Conservation (phyloP, 2,329 filamentous ascomycete genomes). For the Ramichloridium luteum region DNA sequence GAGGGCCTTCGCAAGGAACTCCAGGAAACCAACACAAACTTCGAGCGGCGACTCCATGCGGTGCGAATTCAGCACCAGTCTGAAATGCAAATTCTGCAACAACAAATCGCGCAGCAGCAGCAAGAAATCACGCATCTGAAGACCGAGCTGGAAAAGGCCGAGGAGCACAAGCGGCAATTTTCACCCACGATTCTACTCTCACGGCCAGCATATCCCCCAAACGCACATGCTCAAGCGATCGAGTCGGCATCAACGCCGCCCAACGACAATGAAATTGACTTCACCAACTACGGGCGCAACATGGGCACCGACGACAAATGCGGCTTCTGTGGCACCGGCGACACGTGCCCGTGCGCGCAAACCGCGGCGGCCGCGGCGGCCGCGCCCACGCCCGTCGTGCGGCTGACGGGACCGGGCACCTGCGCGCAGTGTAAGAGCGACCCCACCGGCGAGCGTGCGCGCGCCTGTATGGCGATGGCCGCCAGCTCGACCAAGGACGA, state of each 20-base stretch:
- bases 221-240: constrained; percentile 31
- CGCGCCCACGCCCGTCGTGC: constrained; percentile 2
- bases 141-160: neutral
- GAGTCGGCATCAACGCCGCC: constrained; percentile 11
- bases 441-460: constrained; percentile 13
- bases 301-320: constrained; percentile 15
- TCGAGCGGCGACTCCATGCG: neutral
- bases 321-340: constrained; percentile 20
- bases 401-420: constrained; percentile 14
- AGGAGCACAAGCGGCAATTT: neutral
- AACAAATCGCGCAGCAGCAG: neutral
- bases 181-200: neutral
- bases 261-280: constrained; percentile 15
- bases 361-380: constrained; percentile 6
- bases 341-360: constrained; percentile 18
- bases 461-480: constrained; percentile 17
- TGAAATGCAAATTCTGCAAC: neutral
- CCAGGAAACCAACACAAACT: constrained; percentile 5
- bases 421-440: constrained; percentile 20
- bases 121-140: neutral
- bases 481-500: constrained; percentile 3
- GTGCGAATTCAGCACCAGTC: neutral
- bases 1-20: constrained; percentile 4
- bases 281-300: constrained; percentile 11
- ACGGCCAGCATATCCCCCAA: neutral